Base-by-base conservation (phyloP, 768 basidiomycete species). In the Tylopilus felleus region DNA sequence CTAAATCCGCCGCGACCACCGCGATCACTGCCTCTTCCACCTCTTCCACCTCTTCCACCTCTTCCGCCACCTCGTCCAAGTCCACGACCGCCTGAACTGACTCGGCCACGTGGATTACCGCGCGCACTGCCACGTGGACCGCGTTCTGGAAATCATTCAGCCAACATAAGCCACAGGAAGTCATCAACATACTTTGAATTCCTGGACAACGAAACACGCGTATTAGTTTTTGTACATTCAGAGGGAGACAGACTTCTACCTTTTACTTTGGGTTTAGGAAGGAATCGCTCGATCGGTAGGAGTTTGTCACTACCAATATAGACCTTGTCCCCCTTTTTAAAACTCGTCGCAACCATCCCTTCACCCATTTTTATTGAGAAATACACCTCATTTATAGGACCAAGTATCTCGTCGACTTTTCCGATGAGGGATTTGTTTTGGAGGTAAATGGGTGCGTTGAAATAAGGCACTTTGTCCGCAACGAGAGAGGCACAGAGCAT, bases 371-470 rank as follows among this genome's bases (percentile, higher is more conserved):
- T 99, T 60, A 99, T 81, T 3, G 94, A 95, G 68, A 99, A 98
- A 73, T 85, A 98, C 54, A 98, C 94, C 69, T 98, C 93, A 69
- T 97, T 99, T 71, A 99, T 95, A 16, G 97, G 96, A 3, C 97
- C 97, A n/a, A 99, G 82, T 61, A 99, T 98, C 73, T 99, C 97
- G 73, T 99, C 97, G 39, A 99, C 89, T 75, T 97, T 98, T 57
- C 97, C 96, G 57, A 98, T 93, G 60, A 84, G 79, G 10, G 93
- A 90, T 74, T 97, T 98, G 73, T 98, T 97, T 77, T 92, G 86
- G 49, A 98, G 82, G 72, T 96, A 98, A 68, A 98, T 93, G 46
- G 96, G 95, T 0, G 96, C 95, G 71, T 99, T 99, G 82, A 99
- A 99, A 73, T 94, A 96, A 0, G 97, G 97, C 25, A 99, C 93